Evolutionary conservation across 2,329 filamentous ascomycete genomes (phyloP), one percentile per base, ranked within the genome.

Genomic region (Claviceps sp.): DNA sequence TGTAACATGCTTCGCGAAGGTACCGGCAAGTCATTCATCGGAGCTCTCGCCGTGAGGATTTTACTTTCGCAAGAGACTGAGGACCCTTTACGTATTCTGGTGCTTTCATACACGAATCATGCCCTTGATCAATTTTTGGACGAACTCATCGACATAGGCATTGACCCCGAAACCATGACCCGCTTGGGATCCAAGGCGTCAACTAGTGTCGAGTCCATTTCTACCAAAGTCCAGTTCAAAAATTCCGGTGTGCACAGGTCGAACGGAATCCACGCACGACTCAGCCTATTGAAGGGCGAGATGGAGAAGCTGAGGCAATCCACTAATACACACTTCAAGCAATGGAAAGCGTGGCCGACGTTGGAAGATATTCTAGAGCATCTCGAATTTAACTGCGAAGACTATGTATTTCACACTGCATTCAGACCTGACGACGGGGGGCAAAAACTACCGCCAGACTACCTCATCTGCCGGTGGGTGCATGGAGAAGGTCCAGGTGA

Each of bases 21-120:
- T 0, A 89, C 84, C 0, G 86, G 86, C 1, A 90, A 90, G 57
- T 87, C 84, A 0, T 86, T 86, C 55, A 75, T 87, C 2, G 86
- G 86, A 0, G 79, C 84, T 0, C 66, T 85, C 2, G 68, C 83
- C 1, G 75, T 78, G 0, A 81, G 81, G 50, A 63, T 71, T 0
- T 60, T 89, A 0, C 65, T 80, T 20, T 45, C 14, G 61, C 76
- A 1, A 58, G 5, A 79, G 76, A 0, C 24, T 24, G 24, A 24
- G 24, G 20, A 57, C 0, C 68, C 76, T 30, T 76, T 76, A 62
- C 0, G 43, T n/a, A 75, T 88, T 0, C 68, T 90, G 0, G 76
- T 89, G 0, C 63, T 85, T 2, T 81, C 77, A 26, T 88, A 80
- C 53, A 88, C 83, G 0, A 85, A 86, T 50, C 82, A 85, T 56